phyloP scores from a whole-genome alignment of 805 yeast species.

The Lachancea kluyveri region DNA sequence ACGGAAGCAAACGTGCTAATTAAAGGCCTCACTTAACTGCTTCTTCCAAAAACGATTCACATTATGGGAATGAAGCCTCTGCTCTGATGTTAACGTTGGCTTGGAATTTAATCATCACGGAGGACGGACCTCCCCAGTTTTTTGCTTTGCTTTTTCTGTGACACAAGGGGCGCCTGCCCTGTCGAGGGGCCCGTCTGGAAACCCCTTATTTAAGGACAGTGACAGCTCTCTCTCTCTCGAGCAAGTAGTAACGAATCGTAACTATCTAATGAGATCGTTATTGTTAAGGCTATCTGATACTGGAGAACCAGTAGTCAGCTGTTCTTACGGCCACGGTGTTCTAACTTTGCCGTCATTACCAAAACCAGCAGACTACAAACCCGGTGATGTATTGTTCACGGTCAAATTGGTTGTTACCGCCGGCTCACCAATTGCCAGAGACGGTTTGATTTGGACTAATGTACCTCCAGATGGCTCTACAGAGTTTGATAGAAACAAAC shows the following conservation, averaged over 20 bases:
- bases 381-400: slow-evolving; percentile 40
- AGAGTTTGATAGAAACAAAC: slow-evolving; percentile 51
- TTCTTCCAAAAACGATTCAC: too few species aligned
- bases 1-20: too few species aligned
- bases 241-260: too few species aligned
- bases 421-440: slow-evolving; percentile 63
- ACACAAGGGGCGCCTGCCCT: slow-evolving; percentile 1
- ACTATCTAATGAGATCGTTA: slow-evolving; percentile 28
- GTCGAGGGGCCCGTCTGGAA: not conserved
- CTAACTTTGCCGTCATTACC: slow-evolving; percentile 36
- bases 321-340: slow-evolving; percentile 33
- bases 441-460: slow-evolving; percentile 70
- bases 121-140: too few species aligned
- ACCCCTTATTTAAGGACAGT: too few species aligned
- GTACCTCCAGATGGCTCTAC: slow-evolving; percentile 44
- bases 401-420: slow-evolving; percentile 66
- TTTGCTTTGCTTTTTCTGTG: not conserved
- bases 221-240: too few species aligned
- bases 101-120: too few species aligned
- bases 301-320: slow-evolving; percentile 31
- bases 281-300: slow-evolving; percentile 31
- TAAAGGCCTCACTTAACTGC: too few species aligned
- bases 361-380: slow-evolving; percentile 29
- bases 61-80: too few species aligned
- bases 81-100: too few species aligned